A percentile compares a stretch with the other conserved stretches of the same genome.
phyloP scores from a whole-genome alignment of 2,329 filamentous ascomycete species.

The Curvularia hawaiiensis region DNA sequence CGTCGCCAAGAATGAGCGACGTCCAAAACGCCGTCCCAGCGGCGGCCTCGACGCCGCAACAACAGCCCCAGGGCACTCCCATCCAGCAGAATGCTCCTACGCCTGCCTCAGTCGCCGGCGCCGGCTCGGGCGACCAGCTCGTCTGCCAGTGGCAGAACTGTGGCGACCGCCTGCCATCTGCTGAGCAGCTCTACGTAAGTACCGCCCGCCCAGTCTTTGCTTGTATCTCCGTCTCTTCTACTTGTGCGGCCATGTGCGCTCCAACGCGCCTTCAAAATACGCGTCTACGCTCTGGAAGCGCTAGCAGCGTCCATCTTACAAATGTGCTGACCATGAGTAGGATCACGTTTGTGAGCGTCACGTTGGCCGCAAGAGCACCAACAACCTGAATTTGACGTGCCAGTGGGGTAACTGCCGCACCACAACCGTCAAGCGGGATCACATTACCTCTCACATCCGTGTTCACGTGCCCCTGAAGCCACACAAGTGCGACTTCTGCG shows the following conservation, averaged over 20 bases:
- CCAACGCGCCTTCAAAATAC: not conserved
- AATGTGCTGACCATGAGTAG: conserved; percentile 54
- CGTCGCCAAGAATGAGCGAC: conserved; percentile 26
- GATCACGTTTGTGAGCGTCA: conserved; percentile 98
- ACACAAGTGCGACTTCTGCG: conserved; percentile 98
- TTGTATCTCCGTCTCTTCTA: not conserved
- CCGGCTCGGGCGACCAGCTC: conserved; percentile 50
- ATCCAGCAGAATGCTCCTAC: conserved; percentile 42
- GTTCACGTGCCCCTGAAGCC: conserved; percentile 99
- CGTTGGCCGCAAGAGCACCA: conserved; percentile 98
- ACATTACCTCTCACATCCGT: conserved; percentile 98
- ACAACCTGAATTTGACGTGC: conserved; percentile 96
- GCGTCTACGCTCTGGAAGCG: not conserved
- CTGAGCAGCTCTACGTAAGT: conserved; percentile 68
- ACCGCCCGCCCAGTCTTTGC: not conserved
- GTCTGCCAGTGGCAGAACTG: conserved; percentile 68
- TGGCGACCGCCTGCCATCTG: conserved; percentile 62
- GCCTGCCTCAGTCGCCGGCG: conserved; percentile 34
- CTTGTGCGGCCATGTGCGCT: not conserved
- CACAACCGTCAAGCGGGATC: conserved; percentile 96
- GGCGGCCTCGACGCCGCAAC: conserved; percentile 36
- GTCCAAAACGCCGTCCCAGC: conserved; percentile 30
- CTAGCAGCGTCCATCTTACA: not conserved
- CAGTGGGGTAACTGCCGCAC: conserved; percentile 97
- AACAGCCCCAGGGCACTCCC: conserved; percentile 40